phyloP scores from a whole-genome alignment of 495 filamentous ascomycete genomes.

The Lophiotrema nucula region DNA sequence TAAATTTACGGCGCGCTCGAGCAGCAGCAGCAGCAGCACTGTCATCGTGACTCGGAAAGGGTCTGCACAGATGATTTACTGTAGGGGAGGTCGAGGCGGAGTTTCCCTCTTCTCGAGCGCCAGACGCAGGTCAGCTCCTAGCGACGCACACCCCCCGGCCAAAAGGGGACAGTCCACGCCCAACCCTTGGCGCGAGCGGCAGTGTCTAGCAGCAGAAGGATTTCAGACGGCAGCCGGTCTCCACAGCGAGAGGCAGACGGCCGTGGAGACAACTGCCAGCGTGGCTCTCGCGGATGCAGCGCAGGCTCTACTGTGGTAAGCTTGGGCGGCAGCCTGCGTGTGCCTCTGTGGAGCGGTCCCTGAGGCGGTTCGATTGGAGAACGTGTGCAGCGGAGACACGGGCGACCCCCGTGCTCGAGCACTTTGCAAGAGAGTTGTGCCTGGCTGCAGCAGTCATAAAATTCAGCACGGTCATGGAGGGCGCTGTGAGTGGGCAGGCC shows the following conservation, averaged over 20 bases:
- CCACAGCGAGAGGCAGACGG: neutral
- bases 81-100: conserved; percentile 13
- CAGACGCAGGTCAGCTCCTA: conserved; percentile 19
- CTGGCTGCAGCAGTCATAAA: conserved; percentile 6
- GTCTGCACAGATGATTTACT: neutral
- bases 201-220: too few species aligned
- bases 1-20: conserved; percentile 11
- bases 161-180: conserved; percentile 14
- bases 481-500: conserved; percentile 21
- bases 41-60: too few species aligned
- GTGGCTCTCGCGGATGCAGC: conserved; percentile 10
- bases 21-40: too few species aligned
- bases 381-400: conserved; percentile 4
- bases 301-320: too few species aligned
- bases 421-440: conserved; percentile 7
- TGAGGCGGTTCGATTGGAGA: conserved; percentile 2
- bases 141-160: conserved; percentile 17
- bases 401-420: neutral
- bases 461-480: neutral
- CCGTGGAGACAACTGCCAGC: conserved; percentile 4
- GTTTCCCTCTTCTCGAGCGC: neutral
- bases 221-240: neutral
- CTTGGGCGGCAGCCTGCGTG: too few species aligned
- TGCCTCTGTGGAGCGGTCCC: conserved; percentile 1
- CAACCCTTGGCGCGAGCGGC: conserved; percentile 21